These are phyloP conservation scores for Papiliotrema laurentii DNA, from an alignment of 1,284 basidiomycete genomes.

Conservation along the genomic window DNA sequence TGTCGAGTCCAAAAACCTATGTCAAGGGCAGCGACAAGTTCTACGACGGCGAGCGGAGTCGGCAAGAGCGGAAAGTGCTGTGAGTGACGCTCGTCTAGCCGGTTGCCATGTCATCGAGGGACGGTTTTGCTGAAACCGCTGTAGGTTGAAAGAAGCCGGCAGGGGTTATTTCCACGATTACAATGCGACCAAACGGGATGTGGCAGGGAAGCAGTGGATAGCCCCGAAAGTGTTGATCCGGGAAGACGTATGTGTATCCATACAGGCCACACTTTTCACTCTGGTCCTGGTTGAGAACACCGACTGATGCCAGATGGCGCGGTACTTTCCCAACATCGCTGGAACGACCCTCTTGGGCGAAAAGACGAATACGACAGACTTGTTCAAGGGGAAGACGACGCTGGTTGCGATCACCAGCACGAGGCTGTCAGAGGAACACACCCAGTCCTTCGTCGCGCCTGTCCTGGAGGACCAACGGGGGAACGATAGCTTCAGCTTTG, in stretches of 20 bases:
- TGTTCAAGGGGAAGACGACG: slow-evolving; percentile 71
- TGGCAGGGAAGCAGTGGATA: slow-evolving; percentile 91
- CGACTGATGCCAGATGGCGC: slow-evolving; percentile 60
- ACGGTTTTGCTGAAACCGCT: slow-evolving; percentile 2
- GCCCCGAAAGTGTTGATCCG: slow-evolving; percentile 83
- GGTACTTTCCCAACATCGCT: slow-evolving; percentile 84
- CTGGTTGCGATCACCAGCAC: slow-evolving; percentile 76
- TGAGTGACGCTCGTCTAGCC: slow-evolving; percentile 41
- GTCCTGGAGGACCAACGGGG: slow-evolving; percentile 60
- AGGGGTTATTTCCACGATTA: slow-evolving; percentile 90
- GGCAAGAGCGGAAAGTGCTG: slow-evolving; percentile 72
- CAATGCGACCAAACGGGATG: slow-evolving; percentile 63
- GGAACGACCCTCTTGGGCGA: slow-evolving; percentile 63
- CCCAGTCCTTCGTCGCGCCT: slow-evolving; percentile 64
- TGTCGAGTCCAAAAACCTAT: slow-evolving; percentile 57
- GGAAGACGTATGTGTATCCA: slow-evolving; percentile 65
- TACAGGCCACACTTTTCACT: not conserved
- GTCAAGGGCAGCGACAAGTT: slow-evolving; percentile 65
- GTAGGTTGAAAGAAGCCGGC: slow-evolving; percentile 75
- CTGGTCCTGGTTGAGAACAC: no score
- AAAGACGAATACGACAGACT: slow-evolving; percentile 68
- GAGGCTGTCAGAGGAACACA: slow-evolving; percentile 84
- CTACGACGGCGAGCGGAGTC: slow-evolving; percentile 65
- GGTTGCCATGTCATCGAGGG: not conserved
- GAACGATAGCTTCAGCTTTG: slow-evolving; percentile 68